Base-by-base conservation (phyloP, 2,329 filamentous ascomycete genomes). In the Pseudogymnoascus sp. region DNA sequence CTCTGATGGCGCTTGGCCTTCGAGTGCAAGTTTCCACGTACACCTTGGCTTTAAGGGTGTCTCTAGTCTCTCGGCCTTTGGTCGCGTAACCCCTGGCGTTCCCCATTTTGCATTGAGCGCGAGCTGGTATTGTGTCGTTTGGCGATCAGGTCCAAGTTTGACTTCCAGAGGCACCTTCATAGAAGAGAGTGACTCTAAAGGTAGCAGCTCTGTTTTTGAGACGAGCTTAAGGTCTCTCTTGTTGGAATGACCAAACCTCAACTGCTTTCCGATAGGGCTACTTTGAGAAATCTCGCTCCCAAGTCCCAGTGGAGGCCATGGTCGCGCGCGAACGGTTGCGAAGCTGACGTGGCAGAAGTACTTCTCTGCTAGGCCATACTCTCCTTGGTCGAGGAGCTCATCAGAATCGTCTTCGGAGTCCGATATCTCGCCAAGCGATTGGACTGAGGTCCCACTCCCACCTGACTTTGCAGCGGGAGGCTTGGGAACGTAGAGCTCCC, bases 291-390 rank as follows among this genome's bases (percentile, higher is more conserved):
- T 56, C 47, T 56, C 47, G n/a, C 26, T 6, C 6, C 31, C 47
- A 19, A 56, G 26, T 33, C 47, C 47, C n/a, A 56, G n/a, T 19
- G 47, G 47, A 56, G 47, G 47, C 47, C 47, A 56, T 56, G 47
- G 47, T 19, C 26, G 26, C 29, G 6, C 11, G 5, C 47, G 47
- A 31, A 56, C 47, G 6, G 47, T 56, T 31, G 47, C 31, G 33
- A 56, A 56, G 7, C 26, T 56, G 47, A 56, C 26, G 33, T 56
- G 26, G 14, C 47, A 56, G 19, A 56, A 56, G n/a, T 56, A 56
- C n/a, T 56, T 56, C n/a, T 56, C 47, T 4, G 47, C 47, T 13
- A 56, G 4, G 10, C 47, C 47, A 56, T 56, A 56, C 33, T 56
- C 47, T 33, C 47, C 47, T 6, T 56, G 14, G 10, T 56, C 47